A percentile compares a stretch with the other conserved stretches of the same genome.
Conservation (phyloP, 805 yeast genomes). For the Torulaspora microellipsoides region DNA sequence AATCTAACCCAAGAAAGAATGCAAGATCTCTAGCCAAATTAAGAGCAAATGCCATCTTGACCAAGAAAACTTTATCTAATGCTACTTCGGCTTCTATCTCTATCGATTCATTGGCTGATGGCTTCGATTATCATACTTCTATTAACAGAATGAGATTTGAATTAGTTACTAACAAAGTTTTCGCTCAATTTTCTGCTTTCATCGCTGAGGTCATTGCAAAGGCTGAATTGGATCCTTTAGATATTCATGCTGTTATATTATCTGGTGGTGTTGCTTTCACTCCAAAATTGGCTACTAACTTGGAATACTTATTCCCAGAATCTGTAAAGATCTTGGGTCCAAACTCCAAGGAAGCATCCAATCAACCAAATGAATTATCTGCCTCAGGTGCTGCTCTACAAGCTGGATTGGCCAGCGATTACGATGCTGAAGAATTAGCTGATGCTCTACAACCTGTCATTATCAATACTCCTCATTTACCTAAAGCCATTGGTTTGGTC, state of each 20-base stretch:
- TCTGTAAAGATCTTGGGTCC: constrained; percentile 66
- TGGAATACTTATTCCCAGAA: constrained; percentile 77
- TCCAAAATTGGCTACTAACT: constrained; percentile 80
- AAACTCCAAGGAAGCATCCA: constrained; percentile 65
- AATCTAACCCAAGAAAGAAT: constrained; percentile 72
- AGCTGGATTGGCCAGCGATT: constrained; percentile 78
- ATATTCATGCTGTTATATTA: constrained; percentile 84
- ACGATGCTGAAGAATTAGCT: constrained; percentile 73
- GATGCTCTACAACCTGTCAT: constrained; percentile 78
- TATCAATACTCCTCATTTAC: constrained; percentile 80
- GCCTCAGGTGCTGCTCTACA: constrained; percentile 96
- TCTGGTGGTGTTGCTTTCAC: constrained; percentile 92
- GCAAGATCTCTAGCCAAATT: constrained; percentile 87
- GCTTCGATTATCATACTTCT: constrained; percentile 87
- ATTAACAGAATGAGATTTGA: constrained; percentile 94
- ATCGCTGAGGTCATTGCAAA: constrained; percentile 69
- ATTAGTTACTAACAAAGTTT: constrained; percentile 73
- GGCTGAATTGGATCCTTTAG: constrained; percentile 80
- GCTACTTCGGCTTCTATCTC: constrained; percentile 87
- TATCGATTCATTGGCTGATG: constrained; percentile 90
- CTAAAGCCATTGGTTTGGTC: constrained; percentile 79
- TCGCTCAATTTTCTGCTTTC: constrained; percentile 70
- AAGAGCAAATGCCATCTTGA: constrained; percentile 71
- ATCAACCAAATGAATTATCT: constrained; percentile 83
- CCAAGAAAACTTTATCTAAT: constrained; percentile 88